Conservation (phyloP, 192 early-diverging fungal genomes). For the Linnemannia exigua region DNA sequence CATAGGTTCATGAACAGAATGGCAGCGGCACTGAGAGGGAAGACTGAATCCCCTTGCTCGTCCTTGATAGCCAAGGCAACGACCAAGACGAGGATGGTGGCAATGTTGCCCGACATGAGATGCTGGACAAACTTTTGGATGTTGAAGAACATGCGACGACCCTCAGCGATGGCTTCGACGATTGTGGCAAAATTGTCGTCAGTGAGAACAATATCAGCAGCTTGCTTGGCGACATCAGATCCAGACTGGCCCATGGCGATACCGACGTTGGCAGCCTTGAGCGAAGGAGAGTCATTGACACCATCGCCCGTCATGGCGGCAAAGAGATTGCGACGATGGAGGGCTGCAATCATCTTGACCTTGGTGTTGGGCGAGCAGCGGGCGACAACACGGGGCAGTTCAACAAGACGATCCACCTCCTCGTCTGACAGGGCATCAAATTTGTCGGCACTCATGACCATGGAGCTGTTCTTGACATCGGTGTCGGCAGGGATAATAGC, state of each 20-base stretch:
- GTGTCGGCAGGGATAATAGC: conserved; percentile 74
- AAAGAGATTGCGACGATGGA: conserved; percentile 79
- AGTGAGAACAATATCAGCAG: conserved; percentile 90
- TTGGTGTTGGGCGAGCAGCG: conserved; percentile 96
- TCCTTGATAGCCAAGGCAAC: conserved; percentile 80
- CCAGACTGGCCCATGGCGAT: conserved; percentile 92
- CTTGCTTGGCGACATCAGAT: conserved; percentile 93
- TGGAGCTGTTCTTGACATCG: conserved; percentile 54
- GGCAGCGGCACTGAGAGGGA: conserved; percentile 82
- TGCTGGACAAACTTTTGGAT: conserved; percentile 79
- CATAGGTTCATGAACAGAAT: conserved; percentile 86
- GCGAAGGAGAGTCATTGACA: conserved; percentile 80
- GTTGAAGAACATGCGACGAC: conserved; percentile 85
- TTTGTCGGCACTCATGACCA: conserved; percentile 89
- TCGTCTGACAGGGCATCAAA: conserved; percentile 90
- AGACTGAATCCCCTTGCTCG: conserved; percentile 68
- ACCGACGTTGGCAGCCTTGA: conserved; percentile 82
- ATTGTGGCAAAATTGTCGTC: conserved; percentile 89
- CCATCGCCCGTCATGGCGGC: conserved; percentile 93
- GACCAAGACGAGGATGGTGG: conserved; percentile 77
- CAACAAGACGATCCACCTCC: conserved; percentile 79
- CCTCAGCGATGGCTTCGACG: conserved; percentile 82
- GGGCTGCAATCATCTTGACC: conserved; percentile 94
- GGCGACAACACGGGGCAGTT: conserved; percentile 93
- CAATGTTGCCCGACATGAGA: conserved; percentile 78